phyloP scores from a whole-genome alignment of 2,329 filamentous ascomycete genomes.

The Coleophoma cylindrospora region DNA sequence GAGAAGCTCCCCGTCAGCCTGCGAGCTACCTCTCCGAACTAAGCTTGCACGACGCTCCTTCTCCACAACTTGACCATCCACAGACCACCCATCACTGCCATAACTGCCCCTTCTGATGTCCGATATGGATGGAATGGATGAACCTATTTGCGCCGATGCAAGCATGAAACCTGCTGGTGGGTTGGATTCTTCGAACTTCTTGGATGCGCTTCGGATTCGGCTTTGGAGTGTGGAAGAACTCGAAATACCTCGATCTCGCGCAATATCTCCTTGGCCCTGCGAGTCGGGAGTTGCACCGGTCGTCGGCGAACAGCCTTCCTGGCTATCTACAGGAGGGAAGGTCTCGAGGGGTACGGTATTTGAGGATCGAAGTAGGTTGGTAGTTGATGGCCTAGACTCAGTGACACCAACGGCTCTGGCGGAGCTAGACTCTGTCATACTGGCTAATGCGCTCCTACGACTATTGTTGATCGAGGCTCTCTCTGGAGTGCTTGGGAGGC shows the following conservation, averaged over 20 bases:
- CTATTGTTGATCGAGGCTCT: too few species aligned
- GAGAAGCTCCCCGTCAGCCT: conserved; percentile 6
- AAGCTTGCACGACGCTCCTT: conserved; percentile 20
- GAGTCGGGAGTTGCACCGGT: too few species aligned
- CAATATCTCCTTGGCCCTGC: neutral
- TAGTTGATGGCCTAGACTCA: too few species aligned
- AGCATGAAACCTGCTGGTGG: conserved; percentile 42
- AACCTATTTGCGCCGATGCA: conserved; percentile 39
- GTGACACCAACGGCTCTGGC: too few species aligned
- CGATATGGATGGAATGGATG: conserved; percentile 20
- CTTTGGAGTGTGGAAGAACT: conserved; percentile 15
- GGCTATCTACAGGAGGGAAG: too few species aligned
- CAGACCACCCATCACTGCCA: conserved; percentile 23
- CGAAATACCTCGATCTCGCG: conserved; percentile 10
- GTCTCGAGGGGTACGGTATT: too few species aligned
- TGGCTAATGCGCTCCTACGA: too few species aligned
- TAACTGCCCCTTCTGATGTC: conserved; percentile 26
- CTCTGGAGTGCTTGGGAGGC: too few species aligned
- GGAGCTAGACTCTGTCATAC: too few species aligned
- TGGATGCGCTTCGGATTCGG: conserved; percentile 23
- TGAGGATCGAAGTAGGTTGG: too few species aligned
- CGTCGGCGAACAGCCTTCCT: too few species aligned
- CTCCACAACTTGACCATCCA: conserved; percentile 24
- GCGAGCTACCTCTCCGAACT: conserved; percentile 12
- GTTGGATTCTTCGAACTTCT: conserved; percentile 38